Base-by-base conservation (phyloP, 805 yeast genomes). In the Pichia cephalocereana region DNA sequence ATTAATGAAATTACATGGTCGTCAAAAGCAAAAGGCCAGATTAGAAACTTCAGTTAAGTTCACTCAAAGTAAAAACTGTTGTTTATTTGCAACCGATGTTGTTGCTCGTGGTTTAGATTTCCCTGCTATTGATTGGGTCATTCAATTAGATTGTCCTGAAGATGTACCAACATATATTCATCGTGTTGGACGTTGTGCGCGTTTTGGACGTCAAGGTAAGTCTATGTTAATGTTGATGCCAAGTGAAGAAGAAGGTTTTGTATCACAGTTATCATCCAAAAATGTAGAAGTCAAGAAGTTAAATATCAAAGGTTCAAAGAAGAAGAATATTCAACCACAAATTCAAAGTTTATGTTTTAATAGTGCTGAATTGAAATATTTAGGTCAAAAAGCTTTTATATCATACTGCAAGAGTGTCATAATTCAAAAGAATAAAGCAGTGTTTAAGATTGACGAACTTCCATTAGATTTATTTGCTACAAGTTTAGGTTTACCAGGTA, bases 301-400 rank as follows among this genome's bases (percentile, higher is more conserved):
- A 65, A 86, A 80, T 47, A 83, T 93, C 54, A 83, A 85, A 58
- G 83, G 76, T 47, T 72, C 86, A 38, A 86, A 80, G 64, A 79
- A 77, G 62, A 84, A 82, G 63, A 74, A 85, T 15, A 88, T 93
- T 50, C 76, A 80, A 58, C 80, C 86, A 10, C 95, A 91, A 61
- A 70, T 93, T 53, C 98, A 93, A 65, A 85, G 93, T 1, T 70
- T 90, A 50, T 82, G 96, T 63, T 93, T 93, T 77, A 78, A 87
- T 63, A 91, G 85, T 57, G 96, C 98, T 0, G 88, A 86, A 57
- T 69, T 93, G 53, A 93, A 93, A 65, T 91, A 93, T 62, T 70
- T 93, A 58, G 99, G 93, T 1, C 99, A 93, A 69, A 86, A 91
- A 63, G 96, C 97, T 9, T 93, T 93, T 59, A 86, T 90, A 40